A percentile compares a stretch with the other conserved stretches of the same genome.
phyloP scores from a whole-genome alignment of 371 early-diverging fungal species.

The Funneliformis caledonium region DNA sequence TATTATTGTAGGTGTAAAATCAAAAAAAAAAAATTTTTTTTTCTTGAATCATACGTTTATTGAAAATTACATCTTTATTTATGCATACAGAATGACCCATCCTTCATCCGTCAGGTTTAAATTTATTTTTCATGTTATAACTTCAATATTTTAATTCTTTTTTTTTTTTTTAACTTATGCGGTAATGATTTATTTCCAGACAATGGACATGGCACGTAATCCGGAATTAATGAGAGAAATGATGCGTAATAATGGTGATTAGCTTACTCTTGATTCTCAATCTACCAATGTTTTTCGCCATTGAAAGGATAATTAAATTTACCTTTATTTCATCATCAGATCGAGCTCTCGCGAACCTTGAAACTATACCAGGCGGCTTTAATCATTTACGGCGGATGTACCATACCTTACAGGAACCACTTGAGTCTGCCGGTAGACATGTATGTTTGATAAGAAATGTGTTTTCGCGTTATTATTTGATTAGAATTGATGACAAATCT shows the following conservation, averaged over 20 bases:
- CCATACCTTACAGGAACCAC: constrained; percentile 73
- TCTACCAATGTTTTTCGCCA: neutral
- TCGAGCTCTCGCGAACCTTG: constrained; percentile 85
- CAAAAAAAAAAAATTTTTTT: neutral
- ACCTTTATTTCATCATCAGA: constrained; percentile 48
- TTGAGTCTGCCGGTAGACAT: constrained; percentile 57
- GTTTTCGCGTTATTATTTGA: neutral
- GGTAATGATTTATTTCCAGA: constrained; percentile 24
- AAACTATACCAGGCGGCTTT: constrained; percentile 84
- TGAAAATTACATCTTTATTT: neutral
- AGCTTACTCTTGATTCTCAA: neutral
- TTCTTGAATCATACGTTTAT: neutral
- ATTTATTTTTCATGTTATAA: neutral
- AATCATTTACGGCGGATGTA: constrained; percentile 84
- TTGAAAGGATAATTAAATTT: neutral
- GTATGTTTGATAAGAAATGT: constrained; percentile 29
- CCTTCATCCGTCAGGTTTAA: constrained; percentile 69
- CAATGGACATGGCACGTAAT: constrained; percentile 55
- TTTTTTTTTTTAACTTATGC: neutral
- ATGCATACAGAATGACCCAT: constrained; percentile 61
- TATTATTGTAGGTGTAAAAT: constrained; percentile 52
- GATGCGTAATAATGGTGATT: constrained; percentile 68
- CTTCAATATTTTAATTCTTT: neutral
- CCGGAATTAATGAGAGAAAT: constrained; percentile 84
- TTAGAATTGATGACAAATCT: neutral